A percentile compares a stretch with the other conserved stretches of the same genome.
Conservation (phyloP, 2,329 filamentous ascomycete species). For the Cryphonectria parasitica region DNA sequence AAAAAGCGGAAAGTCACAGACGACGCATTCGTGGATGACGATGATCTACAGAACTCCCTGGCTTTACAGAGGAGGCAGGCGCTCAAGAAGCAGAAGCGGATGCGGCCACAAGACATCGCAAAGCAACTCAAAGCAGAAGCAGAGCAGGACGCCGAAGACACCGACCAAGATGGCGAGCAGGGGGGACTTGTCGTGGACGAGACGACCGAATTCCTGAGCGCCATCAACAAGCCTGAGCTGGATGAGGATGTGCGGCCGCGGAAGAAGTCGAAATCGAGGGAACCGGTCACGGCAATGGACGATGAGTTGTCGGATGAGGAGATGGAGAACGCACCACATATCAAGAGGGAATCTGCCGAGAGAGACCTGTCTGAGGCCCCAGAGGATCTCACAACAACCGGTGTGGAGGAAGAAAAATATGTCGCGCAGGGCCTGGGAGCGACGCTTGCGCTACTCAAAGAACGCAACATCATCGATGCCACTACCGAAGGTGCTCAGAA, state of each 20-base stretch:
- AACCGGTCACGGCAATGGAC: conserved; percentile 50
- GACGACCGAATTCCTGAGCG: conserved; percentile 91
- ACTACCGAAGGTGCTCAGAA: conserved; percentile 60
- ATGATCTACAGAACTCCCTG: conserved; percentile 85
- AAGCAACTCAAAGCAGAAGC: conserved; percentile 73
- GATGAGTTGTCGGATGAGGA: conserved; percentile 48
- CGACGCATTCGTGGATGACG: conserved; percentile 81
- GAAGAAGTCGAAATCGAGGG: conserved; percentile 45
- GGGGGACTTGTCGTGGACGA: conserved; percentile 89
- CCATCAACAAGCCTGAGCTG: conserved; percentile 70
- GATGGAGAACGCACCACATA: conserved; percentile 55
- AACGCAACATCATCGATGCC: conserved; percentile 78
- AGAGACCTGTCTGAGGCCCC: conserved; percentile 48
- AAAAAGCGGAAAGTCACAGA: conserved; percentile 70
- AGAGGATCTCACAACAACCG: conserved; percentile 65
- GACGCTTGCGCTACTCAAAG: conserved; percentile 79
- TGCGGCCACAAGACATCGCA: conserved; percentile 83
- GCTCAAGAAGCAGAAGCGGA: conserved; percentile 89
- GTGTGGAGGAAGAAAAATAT: conserved; percentile 83
- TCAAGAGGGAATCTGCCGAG: conserved; percentile 50
- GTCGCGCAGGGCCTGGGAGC: conserved; percentile 80
- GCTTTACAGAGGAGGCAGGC: conserved; percentile 81
- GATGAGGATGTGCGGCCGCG: conserved; percentile 58
- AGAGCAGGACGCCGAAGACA: conserved; percentile 54
- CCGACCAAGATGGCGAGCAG: conserved; percentile 42